Conservation (phyloP, 306 rosid species). For the Malus sieversii region DNA sequence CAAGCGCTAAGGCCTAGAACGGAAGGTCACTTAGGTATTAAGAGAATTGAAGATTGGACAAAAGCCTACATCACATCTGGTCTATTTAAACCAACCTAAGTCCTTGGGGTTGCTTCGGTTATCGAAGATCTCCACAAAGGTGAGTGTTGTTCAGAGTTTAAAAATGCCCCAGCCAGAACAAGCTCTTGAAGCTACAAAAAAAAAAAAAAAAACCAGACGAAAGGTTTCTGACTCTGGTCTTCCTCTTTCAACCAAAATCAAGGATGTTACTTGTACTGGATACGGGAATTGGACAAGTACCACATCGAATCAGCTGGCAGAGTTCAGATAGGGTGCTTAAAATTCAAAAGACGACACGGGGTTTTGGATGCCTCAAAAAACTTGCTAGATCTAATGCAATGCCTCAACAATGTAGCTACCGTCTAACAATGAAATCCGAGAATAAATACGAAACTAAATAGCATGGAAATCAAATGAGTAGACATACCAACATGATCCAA, state of each 20-base stretch:
- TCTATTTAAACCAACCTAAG: background rate
- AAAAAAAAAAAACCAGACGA: background rate
- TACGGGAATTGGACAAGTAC: background rate
- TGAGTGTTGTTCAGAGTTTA: background rate
- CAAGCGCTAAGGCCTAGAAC: background rate
- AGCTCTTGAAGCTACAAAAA: background rate
- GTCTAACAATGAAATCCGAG: background rate
- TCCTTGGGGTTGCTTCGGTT: background rate
- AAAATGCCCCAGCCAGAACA: background rate
- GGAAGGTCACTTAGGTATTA: background rate
- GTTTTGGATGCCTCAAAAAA: background rate
- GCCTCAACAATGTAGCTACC: background rate
- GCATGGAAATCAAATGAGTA: slow-evolving; percentile 12
- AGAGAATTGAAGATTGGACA: background rate
- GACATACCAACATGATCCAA: slow-evolving; percentile 85
- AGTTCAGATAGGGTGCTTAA: background rate
- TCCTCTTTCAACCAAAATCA: background rate
- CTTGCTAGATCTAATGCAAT: background rate
- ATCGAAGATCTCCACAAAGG: background rate
- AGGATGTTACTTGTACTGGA: background rate
- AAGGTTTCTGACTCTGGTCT: background rate
- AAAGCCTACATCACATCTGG: background rate
- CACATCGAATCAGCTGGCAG: background rate
- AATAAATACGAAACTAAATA: background rate
- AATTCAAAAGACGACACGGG: background rate